Base-by-base conservation (phyloP, 176 grass and related monocot species). In the Themeda triandra region DNA sequence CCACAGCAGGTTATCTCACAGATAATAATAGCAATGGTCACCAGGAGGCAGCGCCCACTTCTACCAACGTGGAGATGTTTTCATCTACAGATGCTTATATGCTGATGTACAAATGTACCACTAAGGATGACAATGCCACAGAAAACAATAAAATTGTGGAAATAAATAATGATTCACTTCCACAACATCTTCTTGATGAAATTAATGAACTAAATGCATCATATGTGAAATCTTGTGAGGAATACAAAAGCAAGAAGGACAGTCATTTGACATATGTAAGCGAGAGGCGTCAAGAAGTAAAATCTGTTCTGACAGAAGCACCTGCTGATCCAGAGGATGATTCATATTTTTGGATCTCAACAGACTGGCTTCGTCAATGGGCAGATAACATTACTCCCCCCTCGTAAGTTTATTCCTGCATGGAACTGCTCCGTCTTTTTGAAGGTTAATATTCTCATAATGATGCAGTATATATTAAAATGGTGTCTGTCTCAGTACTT, bases 41-140 rank as follows among this genome's bases (percentile, higher is more conserved):
- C 51, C 81, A 69, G 71, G 65, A 83, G 23, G 62, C 48, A 85
- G 64, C 63, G 36, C 68, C 51, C 14, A 72, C 65, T 82, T 90
- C 66, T 31, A 76, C 44, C 29, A 46, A 85, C 19, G 78, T 79
- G 76, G 91, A 94, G 49, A 88, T 92, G 73, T 99, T 96, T 81
- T 94, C 91, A 53, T 99, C 97, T 73, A 96, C 93, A 76, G 96
- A 99, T 96, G 93, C 93, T 90, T 99, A 96, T 73, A 99, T 99
- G 97, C 78, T 99, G 71, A 99, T 99, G 97, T 99, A 94, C 76
- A 99, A 92, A 78, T 62, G 85, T 53, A 77, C 73, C 24, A 82
- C 73, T 82, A 87, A 79, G 71, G 81, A 69, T 69, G 82, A 49
- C n/a, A 90, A 85, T 82, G 77, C 70, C 58, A 65, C 37, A 23